Conservation (phyloP, 2,329 filamentous ascomycete genomes). For the Stagonosporopsis tanaceti region DNA sequence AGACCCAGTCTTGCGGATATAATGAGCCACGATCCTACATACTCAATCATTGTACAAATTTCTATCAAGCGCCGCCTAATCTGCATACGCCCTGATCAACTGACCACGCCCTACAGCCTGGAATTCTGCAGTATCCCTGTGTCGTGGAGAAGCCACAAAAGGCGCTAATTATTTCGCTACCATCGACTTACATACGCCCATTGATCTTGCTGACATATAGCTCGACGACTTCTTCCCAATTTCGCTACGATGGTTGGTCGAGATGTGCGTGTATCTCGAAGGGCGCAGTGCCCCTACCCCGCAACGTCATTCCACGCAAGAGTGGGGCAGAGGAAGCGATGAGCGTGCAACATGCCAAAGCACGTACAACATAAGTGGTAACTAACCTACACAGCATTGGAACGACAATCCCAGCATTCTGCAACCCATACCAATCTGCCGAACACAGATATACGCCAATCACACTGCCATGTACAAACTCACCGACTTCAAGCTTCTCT, state of each 20-base stretch:
- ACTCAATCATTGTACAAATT: not conserved
- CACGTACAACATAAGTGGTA: not conserved
- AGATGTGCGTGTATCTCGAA: slow-evolving; percentile 15
- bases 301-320: slow-evolving; percentile 17
- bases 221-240: not conserved
- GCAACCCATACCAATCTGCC: too few relatives aligned
- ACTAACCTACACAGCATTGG: not conserved
- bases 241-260: not conserved
- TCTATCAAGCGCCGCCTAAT: too few relatives aligned
- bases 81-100: too few relatives aligned
- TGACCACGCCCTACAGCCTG: too few relatives aligned
- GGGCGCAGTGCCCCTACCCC: slow-evolving; percentile 26
- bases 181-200: not conserved
- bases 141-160: too few relatives aligned
- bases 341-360: not conserved
- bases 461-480: slow-evolving; percentile 40
- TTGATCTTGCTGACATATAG: not conserved
- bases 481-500: slow-evolving; percentile 61
- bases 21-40: not conserved
- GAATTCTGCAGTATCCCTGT: not conserved
- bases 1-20: not conserved
- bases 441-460: too few relatives aligned
- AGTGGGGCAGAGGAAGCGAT: slow-evolving; percentile 19
- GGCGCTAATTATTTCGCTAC: not conserved
- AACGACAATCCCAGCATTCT: too few relatives aligned